A percentile compares a stretch with the other conserved stretches of the same genome.
Evolutionary conservation across 2,329 filamentous ascomycete genomes (phyloP).

Genomic region (Ophioceras dolichostomum): DNA sequence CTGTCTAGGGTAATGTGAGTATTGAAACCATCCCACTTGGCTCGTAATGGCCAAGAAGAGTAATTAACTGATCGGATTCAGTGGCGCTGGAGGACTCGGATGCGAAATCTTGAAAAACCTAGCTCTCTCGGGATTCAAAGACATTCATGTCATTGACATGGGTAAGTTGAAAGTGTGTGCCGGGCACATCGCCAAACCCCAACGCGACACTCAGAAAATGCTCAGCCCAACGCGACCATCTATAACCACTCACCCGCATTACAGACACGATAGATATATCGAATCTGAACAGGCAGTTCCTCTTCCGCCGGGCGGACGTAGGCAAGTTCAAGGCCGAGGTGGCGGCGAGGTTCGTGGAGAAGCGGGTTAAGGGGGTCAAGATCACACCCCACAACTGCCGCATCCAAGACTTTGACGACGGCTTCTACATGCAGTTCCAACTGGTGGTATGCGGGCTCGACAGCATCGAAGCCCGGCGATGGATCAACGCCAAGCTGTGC

Average conservation of each 20-base stretch:
- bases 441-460: slow-evolving; percentile 89
- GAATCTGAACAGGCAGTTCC: slow-evolving; percentile 93
- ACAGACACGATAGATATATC: slow-evolving; percentile 92
- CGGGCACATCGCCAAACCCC: no score
- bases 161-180: slow-evolving; percentile 23
- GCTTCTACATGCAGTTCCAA: slow-evolving; percentile 95
- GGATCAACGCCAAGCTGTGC: slow-evolving; percentile 93
- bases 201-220: no score
- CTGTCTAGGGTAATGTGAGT: slow-evolving; percentile 39
- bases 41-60: no score
- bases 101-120: slow-evolving; percentile 97
- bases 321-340: slow-evolving; percentile 90
- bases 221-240: no score
- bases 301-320: slow-evolving; percentile 88
- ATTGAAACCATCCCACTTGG: no score
- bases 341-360: slow-evolving; percentile 83
- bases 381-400: slow-evolving; percentile 91
- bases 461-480: slow-evolving; percentile 92
- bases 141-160: slow-evolving; percentile 99
- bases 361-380: slow-evolving; percentile 74
- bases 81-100: slow-evolving; percentile 79
- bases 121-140: slow-evolving; percentile 86
- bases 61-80: no score
- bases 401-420: slow-evolving; percentile 93
- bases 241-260: slow-evolving; percentile 23